A percentile compares a stretch with the other conserved stretches of the same genome.
phyloP scores from a whole-genome alignment of 805 yeast species.

The Grigorovia transvaalensis region DNA sequence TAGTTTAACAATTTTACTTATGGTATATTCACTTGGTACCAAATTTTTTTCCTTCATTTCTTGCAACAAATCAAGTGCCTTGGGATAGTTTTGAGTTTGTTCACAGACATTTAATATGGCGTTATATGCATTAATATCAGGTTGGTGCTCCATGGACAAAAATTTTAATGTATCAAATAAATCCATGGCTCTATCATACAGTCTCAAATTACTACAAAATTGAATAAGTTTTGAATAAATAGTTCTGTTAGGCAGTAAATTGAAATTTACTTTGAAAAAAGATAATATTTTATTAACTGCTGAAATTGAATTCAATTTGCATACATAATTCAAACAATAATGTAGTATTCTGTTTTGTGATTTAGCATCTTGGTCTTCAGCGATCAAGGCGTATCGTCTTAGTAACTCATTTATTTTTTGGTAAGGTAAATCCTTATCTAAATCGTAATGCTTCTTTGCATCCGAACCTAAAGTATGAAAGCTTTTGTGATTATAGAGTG shows the following conservation, averaged over 20 bases:
- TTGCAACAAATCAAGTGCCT: constrained; percentile 62
- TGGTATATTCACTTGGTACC: constrained; percentile 14
- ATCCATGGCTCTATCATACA: constrained; percentile 45
- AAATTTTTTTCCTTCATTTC: constrained; percentile 43
- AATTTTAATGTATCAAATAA: constrained; percentile 83
- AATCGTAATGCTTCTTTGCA: too few species aligned
- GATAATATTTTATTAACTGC: constrained; percentile 20
- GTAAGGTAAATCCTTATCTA: not conserved
- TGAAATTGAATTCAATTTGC: constrained; percentile 12
- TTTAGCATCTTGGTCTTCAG: not conserved
- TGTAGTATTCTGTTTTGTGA: constrained; percentile 11
- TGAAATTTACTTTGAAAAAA: constrained; percentile 18
- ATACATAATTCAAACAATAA: constrained; percentile 18
- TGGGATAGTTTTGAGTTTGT: constrained; percentile 53
- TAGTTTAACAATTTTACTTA: constrained; percentile 16
- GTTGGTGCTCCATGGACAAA: constrained; percentile 51
- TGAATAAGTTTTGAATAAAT: constrained; percentile 24
- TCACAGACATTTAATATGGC: constrained; percentile 60
- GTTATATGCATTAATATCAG: constrained; percentile 58
- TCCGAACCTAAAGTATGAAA: too few species aligned
- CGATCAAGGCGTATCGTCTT: not conserved
- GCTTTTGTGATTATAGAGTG: not conserved
- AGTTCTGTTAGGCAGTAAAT: constrained; percentile 19
- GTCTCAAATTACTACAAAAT: constrained; percentile 14
- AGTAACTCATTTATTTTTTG: not conserved